Conservation (phyloP, 352 stramenopile species). For the Phytopythium delawarense region DNA sequence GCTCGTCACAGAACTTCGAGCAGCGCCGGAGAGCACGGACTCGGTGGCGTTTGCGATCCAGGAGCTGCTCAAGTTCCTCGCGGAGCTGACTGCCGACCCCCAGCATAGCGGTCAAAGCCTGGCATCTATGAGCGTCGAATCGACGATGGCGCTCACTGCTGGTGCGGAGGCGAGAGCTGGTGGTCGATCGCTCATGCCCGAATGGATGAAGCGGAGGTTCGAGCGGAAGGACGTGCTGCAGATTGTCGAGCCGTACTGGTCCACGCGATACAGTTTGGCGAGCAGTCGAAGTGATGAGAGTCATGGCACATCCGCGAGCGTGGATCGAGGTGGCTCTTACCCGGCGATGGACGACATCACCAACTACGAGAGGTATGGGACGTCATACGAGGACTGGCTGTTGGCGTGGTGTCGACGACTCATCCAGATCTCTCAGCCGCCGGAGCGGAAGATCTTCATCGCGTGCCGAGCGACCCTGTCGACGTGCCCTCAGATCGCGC, state of each 20-base stretch:
- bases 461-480: constrained; percentile 58
- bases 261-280: constrained; percentile 69
- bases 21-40: constrained; percentile 82
- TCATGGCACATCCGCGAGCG: background rate
- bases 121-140: constrained; percentile 8
- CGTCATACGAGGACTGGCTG: constrained; percentile 83
- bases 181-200: constrained; percentile 41
- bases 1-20: constrained; percentile 79
- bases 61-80: constrained; percentile 80
- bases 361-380: constrained; percentile 74
- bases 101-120: constrained; percentile 67
- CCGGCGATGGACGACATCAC: constrained; percentile 34
- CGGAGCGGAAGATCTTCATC: constrained; percentile 80
- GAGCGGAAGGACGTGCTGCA: constrained; percentile 83
- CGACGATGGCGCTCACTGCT: background rate
- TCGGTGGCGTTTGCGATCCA: constrained; percentile 81
- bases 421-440: constrained; percentile 74
- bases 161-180: background rate
- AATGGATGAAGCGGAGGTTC: constrained; percentile 84
- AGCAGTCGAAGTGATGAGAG: constrained; percentile 11
- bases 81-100: constrained; percentile 64
- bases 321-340: constrained; percentile 16
- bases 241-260: constrained; percentile 89
- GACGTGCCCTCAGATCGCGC: constrained; percentile 67
- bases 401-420: constrained; percentile 69